Conservation (phyloP, 2,329 filamentous ascomycete species). For the Plenodomus lindquistii region DNA sequence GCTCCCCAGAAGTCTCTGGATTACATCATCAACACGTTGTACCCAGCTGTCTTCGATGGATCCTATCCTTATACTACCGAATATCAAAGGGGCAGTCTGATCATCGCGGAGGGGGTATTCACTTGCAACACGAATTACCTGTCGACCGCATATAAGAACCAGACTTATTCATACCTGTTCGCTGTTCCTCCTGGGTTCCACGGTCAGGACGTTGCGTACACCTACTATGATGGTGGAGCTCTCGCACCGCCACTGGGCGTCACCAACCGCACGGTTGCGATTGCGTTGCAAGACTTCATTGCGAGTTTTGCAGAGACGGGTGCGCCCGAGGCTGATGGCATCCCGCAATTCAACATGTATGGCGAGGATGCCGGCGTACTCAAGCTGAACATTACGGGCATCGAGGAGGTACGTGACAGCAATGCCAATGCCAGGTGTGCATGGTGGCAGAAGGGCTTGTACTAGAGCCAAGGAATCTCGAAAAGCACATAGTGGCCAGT, state of each 20-base stretch:
- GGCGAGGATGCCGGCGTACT: slow-evolving; percentile 50
- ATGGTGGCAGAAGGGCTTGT: slow-evolving; percentile 59
- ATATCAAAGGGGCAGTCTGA: slow-evolving; percentile 48
- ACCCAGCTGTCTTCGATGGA: slow-evolving; percentile 55
- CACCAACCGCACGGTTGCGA: slow-evolving; percentile 43
- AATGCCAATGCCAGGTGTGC: slow-evolving; percentile 54
- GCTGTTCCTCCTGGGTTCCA: slow-evolving; percentile 58
- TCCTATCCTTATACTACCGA: slow-evolving; percentile 52
- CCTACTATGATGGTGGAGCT: slow-evolving; percentile 53
- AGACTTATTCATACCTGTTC: slow-evolving; percentile 59
- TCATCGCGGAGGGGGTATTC: slow-evolving; percentile 52
- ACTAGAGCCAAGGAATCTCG: slow-evolving; percentile 18
- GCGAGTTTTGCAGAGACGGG: slow-evolving; percentile 49
- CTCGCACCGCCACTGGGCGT: slow-evolving; percentile 15
- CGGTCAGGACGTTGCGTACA: slow-evolving; percentile 57
- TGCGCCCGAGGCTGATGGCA: slow-evolving; percentile 41
- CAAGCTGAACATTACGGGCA: slow-evolving; percentile 49
- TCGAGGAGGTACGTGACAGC: slow-evolving; percentile 50
- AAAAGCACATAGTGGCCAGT: not conserved
- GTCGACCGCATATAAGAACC: slow-evolving; percentile 50
- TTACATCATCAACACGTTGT: slow-evolving; percentile 52
- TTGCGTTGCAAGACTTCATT: slow-evolving; percentile 53
- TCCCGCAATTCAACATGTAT: slow-evolving; percentile 54
- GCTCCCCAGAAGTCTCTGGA: slow-evolving; percentile 39
- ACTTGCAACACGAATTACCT: slow-evolving; percentile 59